Conservation (phyloP, 2,329 filamentous ascomycete species). For the Emergomyces orientalis region DNA sequence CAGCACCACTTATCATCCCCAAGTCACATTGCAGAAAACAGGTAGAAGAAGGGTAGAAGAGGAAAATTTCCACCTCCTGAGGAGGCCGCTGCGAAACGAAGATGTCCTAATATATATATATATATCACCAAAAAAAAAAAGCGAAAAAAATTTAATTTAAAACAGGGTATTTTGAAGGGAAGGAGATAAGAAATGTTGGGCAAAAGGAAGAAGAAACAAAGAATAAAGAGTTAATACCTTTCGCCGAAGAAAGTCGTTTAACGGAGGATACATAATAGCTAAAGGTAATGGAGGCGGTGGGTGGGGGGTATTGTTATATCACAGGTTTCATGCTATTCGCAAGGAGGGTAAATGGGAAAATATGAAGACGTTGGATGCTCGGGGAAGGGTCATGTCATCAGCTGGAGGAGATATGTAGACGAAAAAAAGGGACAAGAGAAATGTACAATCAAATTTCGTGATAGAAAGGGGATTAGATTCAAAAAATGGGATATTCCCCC, state of each 20-base stretch:
- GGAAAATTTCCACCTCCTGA: too few relatives aligned
- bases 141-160: neutral
- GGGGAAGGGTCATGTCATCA: neutral
- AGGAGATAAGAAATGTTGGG: neutral
- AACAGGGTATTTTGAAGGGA: neutral
- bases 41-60: neutral
- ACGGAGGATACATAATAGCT: neutral
- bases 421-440: neutral
- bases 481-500: neutral
- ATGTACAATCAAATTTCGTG: neutral
- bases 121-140: neutral
- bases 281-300: neutral
- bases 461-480: neutral
- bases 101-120: neutral
- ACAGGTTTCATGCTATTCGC: neutral
- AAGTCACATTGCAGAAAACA: neutral
- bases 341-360: neutral
- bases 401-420: neutral
- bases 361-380: neutral
- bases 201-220: neutral
- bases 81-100: neutral
- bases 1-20: neutral
- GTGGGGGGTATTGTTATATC: neutral
- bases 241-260: neutral
- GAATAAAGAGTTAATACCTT: neutral